Evolutionary conservation across 225 moss, liverwort and hornwort genomes (phyloP).

Genomic region (Climacium dendroides): DNA sequence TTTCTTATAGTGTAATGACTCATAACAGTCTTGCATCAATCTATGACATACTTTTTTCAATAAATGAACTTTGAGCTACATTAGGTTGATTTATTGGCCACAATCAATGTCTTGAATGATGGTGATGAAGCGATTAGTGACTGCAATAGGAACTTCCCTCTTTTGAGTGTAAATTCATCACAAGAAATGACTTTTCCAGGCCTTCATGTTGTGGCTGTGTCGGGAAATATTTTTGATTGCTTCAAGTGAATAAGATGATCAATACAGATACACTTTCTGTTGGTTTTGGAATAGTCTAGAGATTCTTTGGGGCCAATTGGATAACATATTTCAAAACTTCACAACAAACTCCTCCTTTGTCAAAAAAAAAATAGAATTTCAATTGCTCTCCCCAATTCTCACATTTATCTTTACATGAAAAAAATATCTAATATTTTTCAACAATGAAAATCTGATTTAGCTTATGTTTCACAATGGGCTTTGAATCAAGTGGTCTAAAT

Average conservation of each 20-base stretch:
- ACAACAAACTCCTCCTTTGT: neutral
- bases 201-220: accelerated
- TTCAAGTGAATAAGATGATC: neutral
- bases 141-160: neutral
- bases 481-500: neutral
- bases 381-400: no score
- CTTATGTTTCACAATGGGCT: neutral
- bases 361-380: no score
- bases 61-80: no score
- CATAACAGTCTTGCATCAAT: no score
- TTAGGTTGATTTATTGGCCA: no score
- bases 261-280: accelerated
- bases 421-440: neutral
- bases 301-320: neutral
- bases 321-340: neutral
- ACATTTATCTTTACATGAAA: accelerated
- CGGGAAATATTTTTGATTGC: neutral
- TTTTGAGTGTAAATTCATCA: neutral
- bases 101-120: no score
- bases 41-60: no score
- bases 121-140: no score
- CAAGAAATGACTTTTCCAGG: neutral
- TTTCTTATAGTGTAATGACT: no score
- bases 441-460: neutral
- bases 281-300: neutral